Evolutionary conservation across 257 asterid genomes (phyloP), one percentile per base, ranked within the genome.

Genomic region (Jacaranda mimosifolia): DNA sequence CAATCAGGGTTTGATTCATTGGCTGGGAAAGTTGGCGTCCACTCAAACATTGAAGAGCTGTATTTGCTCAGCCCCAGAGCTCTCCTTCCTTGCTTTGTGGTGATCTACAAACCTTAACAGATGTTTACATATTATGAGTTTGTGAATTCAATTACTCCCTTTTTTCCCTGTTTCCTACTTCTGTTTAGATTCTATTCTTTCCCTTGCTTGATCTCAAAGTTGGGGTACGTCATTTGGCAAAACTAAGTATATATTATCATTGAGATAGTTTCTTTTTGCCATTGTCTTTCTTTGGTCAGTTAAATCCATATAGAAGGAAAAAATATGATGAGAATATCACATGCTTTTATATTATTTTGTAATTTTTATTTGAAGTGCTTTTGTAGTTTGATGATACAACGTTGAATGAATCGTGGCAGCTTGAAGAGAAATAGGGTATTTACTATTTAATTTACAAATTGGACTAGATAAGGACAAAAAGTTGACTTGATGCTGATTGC

Each of bases 81-180:
- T 82, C 89, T 95, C 4, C 97, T 95, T 72, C 98, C 99, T 59
- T 95, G 99, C 80, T 93, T 95, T 83, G 97, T 95, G 73, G 92
- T 93, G 19, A 87, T 93, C 14, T 95, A 91, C 84, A 91, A 80
- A 72, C 55, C 86, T 57, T 91, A 59, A 63, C 35, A 7, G 15
- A 17, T 17, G n/a, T n/a, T n/a, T n/a, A n/a, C n/a, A 3, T 2
- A 14, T 17, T 6, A 39, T 43, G 38, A 12, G 9, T 53, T 70
- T 39, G 40, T 38, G 55, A 57, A 40, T 73, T 73, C 18, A 39
- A 51, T 38, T n/a, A 21, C 12, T 51, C 60, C n/a, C 19, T 70
- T 49, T 8, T 52, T 11, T n/a, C 13, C 14, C 4, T 14, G 13
- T 52, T 52, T 18, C 19, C 3, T 15, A 39, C 52, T 57, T 49